Percentiles rank a stretch among this genome's conserved stretches.
Evolutionary conservation across 352 stramenopile species (phyloP).

Genomic region (Thraustochytrium striatum): DNA sequence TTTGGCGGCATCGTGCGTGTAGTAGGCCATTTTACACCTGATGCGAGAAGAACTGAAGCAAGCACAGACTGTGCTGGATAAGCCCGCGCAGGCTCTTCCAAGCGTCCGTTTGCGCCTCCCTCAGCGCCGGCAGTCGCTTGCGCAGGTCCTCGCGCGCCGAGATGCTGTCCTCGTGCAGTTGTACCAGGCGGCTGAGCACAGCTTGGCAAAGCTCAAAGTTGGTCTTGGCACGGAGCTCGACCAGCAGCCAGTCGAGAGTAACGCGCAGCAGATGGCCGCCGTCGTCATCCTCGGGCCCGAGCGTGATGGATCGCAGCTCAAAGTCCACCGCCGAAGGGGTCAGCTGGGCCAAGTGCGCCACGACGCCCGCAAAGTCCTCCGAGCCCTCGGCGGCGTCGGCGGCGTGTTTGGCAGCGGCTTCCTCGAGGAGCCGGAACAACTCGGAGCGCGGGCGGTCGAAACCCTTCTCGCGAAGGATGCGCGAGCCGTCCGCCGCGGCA

Average conservation of each 20-base stretch:
- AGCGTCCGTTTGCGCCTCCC: constrained; percentile 8
- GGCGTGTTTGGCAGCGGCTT: neutral
- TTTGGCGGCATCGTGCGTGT: too few species aligned
- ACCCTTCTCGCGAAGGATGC: neutral
- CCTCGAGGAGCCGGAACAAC: constrained; percentile 20
- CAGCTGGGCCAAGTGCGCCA: neutral
- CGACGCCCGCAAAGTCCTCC: neutral
- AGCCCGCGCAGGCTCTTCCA: constrained; percentile 31
- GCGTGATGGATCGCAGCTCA: constrained; percentile 31
- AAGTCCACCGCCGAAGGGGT: constrained; percentile 31
- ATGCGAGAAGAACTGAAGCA: constrained; percentile 29
- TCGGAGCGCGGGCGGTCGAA: neutral
- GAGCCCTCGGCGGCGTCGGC: neutral
- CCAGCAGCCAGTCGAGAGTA: constrained; percentile 9
- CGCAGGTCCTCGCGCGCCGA: neutral
- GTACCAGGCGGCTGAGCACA: neutral
- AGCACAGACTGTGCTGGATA: constrained; percentile 32
- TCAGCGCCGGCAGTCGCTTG: neutral
- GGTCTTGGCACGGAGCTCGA: constrained; percentile 4
- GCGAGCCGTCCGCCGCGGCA: neutral
- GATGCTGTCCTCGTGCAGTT: neutral
- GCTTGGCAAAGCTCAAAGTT: constrained; percentile 41
- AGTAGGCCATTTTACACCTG: too few species aligned
- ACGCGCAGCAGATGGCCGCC: constrained; percentile 33
- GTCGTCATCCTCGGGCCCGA: constrained; percentile 40